These are phyloP conservation scores for Alternaria rosae DNA, from an alignment of 2,329 filamentous ascomycete genomes.

Conservation along the genomic window DNA sequence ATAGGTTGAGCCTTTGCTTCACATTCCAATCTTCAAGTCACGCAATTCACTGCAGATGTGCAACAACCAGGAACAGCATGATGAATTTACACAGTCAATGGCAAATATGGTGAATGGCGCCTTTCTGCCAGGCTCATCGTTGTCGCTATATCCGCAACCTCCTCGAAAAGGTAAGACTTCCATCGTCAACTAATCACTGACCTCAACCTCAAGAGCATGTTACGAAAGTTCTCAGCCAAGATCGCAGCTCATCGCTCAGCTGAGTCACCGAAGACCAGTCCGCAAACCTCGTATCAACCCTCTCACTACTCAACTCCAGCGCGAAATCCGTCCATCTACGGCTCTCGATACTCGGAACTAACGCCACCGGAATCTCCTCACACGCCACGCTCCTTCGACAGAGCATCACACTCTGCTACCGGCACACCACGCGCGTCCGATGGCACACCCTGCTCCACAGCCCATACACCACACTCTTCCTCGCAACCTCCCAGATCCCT, in stretches of 20 bases:
- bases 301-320: not conserved
- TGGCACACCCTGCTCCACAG: not conserved
- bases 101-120: not conserved
- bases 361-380: not conserved
- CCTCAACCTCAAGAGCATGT: not conserved
- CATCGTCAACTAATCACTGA: not conserved
- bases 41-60: not conserved
- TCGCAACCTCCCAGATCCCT: not conserved
- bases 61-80: not conserved
- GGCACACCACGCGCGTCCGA: not conserved
- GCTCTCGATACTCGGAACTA: not conserved
- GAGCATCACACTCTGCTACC: not conserved
- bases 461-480: not conserved
- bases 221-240: not conserved
- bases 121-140: not conserved
- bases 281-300: not conserved
- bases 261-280: not conserved
- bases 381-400: not conserved
- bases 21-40: not conserved
- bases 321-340: not conserved
- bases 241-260: not conserved
- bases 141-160: not conserved
- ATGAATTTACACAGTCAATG: not conserved
- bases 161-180: not conserved
- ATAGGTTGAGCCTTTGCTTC: not conserved